Conservation (phyloP, 129 eudicot genomes). For the Helianthus annuus region HanXRQr2.0-SUNRISE NC_035439.2:63235677-63236176, state of each 20-base stretch:
- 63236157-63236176: slow-evolving; percentile 62
- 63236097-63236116: slow-evolving; percentile 13
- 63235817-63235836: too few relatives aligned
- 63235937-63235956: not conserved
- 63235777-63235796: too few relatives aligned
- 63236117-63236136: slow-evolving; percentile 27
- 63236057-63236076: slow-evolving; percentile 16
- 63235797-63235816: too few relatives aligned
- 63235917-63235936: not conserved
- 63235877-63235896: too few relatives aligned
- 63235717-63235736: too few relatives aligned
- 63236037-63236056: slow-evolving; percentile 2
- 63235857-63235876: too few relatives aligned
- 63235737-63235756: too few relatives aligned
- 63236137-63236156: slow-evolving; percentile 67
- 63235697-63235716: too few relatives aligned
- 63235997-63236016: slow-evolving; percentile 10
- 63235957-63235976: slow-evolving; percentile 5
- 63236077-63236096: slow-evolving; percentile 18
- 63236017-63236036: not conserved
- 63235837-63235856: too few relatives aligned
- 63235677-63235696: too few relatives aligned
- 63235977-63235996: slow-evolving; percentile 1
- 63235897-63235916: not conserved
- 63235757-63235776: too few relatives aligned